Evolutionary conservation across 805 yeast genomes (phyloP), one percentile per base, ranked within the genome.

Genomic region (Saccharomycopsis sp.): DNA sequence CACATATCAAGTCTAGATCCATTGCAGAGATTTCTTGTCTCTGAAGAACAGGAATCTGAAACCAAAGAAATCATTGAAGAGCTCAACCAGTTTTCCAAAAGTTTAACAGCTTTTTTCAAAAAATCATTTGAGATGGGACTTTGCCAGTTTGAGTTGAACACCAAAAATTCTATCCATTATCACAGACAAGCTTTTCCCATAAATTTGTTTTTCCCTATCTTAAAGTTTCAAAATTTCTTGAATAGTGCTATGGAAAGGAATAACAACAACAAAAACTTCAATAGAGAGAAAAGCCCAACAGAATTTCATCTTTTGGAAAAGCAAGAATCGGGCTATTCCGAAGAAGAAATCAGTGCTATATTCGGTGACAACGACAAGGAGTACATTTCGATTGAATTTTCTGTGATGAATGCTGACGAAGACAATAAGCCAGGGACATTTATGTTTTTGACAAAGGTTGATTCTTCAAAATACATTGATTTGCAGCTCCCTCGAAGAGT

Each of bases 401-500:
- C 16, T 7, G 23, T 46, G 13, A 29, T 29, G 13, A 39, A 46
- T 19, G 10, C 26, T 5, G 62, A 60, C 43, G 49, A 46, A 20
- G 50, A 50, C 17, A 64, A 58, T 38, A 17, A 50, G 16, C 36
- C 49, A 3, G 46, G 45, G 18, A 62, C 64, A 6, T 55, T 51
- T n/a, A 53, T 60, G 7, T 61, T 51, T 41, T 31, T 64, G 2
- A 54, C 63, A 22, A 44, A 34, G 7, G 30, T 52, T 1, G 54
- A 56, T 1, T 48, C 52, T 3, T 53, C 53, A 3, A 64, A 64
- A 39, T 50, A 67, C 9, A 60, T 86, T 6, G 96, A 88, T 56
- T 59, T 85, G 10, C 95, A 84, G 50, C 83, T 88, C 52, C 94
- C 95, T 1, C 66, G 96, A 55, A 69, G 86, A 52, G 87, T 82